Evolutionary conservation across 2,329 filamentous ascomycete species (phyloP), one percentile per base, ranked within the genome.

Genomic region (Sarocladiaceae sp.): DNA sequence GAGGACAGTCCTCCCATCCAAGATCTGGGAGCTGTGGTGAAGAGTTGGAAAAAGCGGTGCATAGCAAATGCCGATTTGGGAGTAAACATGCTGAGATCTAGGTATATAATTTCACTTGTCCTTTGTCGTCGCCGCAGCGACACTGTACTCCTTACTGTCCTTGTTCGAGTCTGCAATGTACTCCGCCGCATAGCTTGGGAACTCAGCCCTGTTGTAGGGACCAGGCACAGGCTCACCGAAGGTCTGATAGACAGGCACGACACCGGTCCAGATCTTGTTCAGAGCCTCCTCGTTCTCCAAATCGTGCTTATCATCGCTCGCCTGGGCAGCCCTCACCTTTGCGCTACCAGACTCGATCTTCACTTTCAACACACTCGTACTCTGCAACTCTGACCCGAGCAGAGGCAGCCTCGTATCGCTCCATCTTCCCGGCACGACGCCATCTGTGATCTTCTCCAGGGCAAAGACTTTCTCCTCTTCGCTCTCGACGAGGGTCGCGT

Each of bases 1-100:
- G 89, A 79, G 93, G 57, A 78, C 69, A 1, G 89, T 96, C 3
- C 53, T 97, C 50, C 89, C 90, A 1, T 71, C 71, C 46, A 67
- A 68, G 11, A 78, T 97, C 20, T 98, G 93, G 93, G 85, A 95
- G 67, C 76, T 80, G 56, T 97, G 88, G 88, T 95, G 64, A 75
- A 49, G 32, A 27, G 10, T 6, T 23, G 23, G 34, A 39, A 18
- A 39, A 9, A n/a, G 13, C n/a, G 16, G 6, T 6, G 16, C n/a
- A n/a, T n/a, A n/a, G 40, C 13, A 45, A 31, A 31, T 23, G 34
- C 31, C 11, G 24, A 3, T 45, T 35, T 40, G n/a, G n/a, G n/a
- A n/a, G n/a, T n/a, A n/a, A n/a, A n/a, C n/a, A n/a, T n/a, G n/a
- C n/a, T n/a, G n/a, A n/a, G 9, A 6, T 35, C 16, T 18, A 4